Evolutionary conservation across 2,329 filamentous ascomycete species (phyloP).

Genomic region (Fusarium beomiforme): DNA sequence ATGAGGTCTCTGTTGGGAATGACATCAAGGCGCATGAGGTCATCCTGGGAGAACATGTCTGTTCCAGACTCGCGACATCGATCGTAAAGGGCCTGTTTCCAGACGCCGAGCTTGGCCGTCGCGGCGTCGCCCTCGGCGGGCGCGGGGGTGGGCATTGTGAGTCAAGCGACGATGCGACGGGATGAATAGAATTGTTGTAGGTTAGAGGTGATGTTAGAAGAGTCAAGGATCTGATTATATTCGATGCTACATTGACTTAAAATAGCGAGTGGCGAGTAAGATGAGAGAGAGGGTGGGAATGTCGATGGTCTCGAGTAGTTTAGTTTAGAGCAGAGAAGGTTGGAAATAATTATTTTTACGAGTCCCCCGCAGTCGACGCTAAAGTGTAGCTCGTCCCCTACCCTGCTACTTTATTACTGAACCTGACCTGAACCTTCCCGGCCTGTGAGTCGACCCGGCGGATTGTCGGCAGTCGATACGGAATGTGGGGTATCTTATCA

Average conservation of each 20-base stretch:
- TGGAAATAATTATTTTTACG: slow-evolving; percentile 44
- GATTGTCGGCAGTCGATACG: slow-evolving; percentile 8
- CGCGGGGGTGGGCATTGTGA: slow-evolving; percentile 46
- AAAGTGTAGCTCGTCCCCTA: slow-evolving; percentile 36
- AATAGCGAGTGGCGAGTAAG: slow-evolving; percentile 11
- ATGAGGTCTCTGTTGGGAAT: slow-evolving; percentile 66
- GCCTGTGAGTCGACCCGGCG: neutral
- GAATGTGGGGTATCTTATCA: slow-evolving; percentile 39
- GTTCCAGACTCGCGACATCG: slow-evolving; percentile 61
- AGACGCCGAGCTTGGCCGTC: slow-evolving; percentile 57
- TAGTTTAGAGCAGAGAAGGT: slow-evolving; percentile 21
- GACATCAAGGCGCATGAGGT: slow-evolving; percentile 66
- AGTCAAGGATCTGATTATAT: neutral
- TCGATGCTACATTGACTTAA: slow-evolving; percentile 43
- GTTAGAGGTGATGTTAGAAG: neutral
- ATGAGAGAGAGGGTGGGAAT: neutral
- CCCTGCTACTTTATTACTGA: slow-evolving; percentile 26
- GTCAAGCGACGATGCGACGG: slow-evolving; percentile 22
- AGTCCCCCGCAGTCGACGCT: slow-evolving; percentile 34
- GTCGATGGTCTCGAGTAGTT: slow-evolving; percentile 13
- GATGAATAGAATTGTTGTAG: neutral
- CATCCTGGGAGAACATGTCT: slow-evolving; percentile 66
- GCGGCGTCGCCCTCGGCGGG: slow-evolving; percentile 46
- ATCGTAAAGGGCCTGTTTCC: slow-evolving; percentile 68
- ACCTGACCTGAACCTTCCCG: neutral